A percentile compares a stretch with the other conserved stretches of the same genome.
These are phyloP conservation scores for Yarrowia galli DNA, from an alignment of 1,139 yeast genomes.

Conservation along the genomic window DNA sequence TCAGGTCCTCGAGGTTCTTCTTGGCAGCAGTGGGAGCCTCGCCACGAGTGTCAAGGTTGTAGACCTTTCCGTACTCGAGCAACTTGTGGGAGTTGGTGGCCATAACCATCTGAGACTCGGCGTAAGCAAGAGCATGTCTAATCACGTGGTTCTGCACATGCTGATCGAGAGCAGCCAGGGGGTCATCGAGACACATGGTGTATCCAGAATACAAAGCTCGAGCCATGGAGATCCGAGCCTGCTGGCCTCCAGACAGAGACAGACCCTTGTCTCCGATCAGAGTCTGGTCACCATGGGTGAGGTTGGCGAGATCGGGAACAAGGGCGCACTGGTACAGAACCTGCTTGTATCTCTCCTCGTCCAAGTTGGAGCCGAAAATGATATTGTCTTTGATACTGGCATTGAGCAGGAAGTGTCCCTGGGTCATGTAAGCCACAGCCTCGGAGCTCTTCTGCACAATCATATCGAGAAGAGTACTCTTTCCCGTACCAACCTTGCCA, in stretches of 20 bases:
- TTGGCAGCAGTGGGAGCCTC: constrained; percentile 74
- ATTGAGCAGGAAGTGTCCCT: constrained; percentile 75
- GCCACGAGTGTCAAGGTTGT: constrained; percentile 92
- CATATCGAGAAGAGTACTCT: constrained; percentile 72
- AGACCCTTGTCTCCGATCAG: constrained; percentile 87
- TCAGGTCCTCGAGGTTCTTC: constrained; percentile 71
- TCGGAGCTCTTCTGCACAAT: constrained; percentile 60
- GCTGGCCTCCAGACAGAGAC: constrained; percentile 85
- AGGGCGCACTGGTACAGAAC: constrained; percentile 66
- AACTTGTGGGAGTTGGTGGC: constrained; percentile 34
- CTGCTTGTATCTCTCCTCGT: constrained; percentile 67
- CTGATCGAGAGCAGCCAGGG: constrained; percentile 85
- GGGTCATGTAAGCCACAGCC: constrained; percentile 82
- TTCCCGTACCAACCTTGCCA: constrained; percentile 47
- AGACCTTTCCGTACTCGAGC: constrained; percentile 62
- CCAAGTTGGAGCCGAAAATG: constrained; percentile 66
- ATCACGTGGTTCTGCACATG: constrained; percentile 75
- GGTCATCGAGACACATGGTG: constrained; percentile 75
- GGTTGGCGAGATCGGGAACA: constrained; percentile 68
- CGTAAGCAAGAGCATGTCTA: constrained; percentile 87
- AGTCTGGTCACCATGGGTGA: constrained; percentile 62
- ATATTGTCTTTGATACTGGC: constrained; percentile 73
- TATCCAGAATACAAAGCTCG: constrained; percentile 81
- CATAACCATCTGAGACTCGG: constrained; percentile 46
- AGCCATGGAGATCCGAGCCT: constrained; percentile 82